phyloP scores from a whole-genome alignment of 345 rosid genomes.

The Eucalyptus lansdowneana region DNA sequence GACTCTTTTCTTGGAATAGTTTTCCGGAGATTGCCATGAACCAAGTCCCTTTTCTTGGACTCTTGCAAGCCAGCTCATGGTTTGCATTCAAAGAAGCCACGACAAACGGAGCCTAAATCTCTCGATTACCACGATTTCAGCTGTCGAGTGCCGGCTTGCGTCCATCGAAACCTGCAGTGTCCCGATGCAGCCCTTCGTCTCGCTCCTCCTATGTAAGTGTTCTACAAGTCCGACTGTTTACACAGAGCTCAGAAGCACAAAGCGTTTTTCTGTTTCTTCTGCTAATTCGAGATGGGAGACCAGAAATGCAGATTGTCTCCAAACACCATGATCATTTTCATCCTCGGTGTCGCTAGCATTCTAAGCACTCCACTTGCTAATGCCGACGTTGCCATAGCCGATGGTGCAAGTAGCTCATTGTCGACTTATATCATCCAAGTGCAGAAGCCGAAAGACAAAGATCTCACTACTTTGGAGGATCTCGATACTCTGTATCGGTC shows the following conservation, averaged over 20 bases:
- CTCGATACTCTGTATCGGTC: conserved; percentile 6
- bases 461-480: neutral
- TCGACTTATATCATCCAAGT: conserved; percentile 31
- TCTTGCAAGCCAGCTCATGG: neutral
- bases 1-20: neutral
- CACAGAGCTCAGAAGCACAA: neutral
- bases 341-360: neutral
- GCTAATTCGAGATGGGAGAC: neutral
- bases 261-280: neutral
- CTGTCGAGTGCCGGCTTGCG: neutral
- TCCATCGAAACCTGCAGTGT: neutral
- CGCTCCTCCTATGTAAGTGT: neutral
- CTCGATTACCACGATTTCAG: neutral
- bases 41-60: neutral
- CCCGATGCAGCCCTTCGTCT: neutral
- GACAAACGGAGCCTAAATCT: neutral
- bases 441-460: neutral
- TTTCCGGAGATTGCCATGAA: neutral
- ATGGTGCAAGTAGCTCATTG: neutral
- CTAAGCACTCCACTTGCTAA: neutral
- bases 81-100: neutral
- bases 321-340: neutral
- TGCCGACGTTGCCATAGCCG: neutral
- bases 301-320: neutral
- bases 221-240: neutral